Evolutionary conservation across 306 rosid genomes (phyloP).

Genomic region (Cyamopsis tetragonoloba): DNA sequence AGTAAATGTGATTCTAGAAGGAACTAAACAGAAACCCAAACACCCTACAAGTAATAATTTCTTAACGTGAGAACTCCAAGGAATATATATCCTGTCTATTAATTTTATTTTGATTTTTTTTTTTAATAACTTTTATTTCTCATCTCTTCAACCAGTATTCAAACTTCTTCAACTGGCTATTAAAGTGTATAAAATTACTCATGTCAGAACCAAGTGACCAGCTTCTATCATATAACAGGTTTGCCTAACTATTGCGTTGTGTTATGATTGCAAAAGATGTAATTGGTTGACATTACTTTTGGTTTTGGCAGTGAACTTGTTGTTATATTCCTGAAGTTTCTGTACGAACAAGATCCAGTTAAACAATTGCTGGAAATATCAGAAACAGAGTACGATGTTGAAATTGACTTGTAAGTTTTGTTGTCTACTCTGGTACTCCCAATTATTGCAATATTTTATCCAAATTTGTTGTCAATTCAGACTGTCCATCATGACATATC

Average conservation of each 20-base stretch:
- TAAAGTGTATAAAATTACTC: constrained; percentile 81
- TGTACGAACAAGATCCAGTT: constrained; percentile 91
- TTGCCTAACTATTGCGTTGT: constrained; percentile 21
- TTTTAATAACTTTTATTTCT: too few relatives aligned
- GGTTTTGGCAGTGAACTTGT: constrained; percentile 85
- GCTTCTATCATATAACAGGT: constrained; percentile 86
- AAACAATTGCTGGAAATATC: constrained; percentile 78
- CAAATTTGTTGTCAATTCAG: constrained; percentile 9
- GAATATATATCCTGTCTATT: neutral
- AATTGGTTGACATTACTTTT: constrained; percentile 27
- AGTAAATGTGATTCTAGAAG: neutral
- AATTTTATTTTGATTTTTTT: constrained; percentile 1
- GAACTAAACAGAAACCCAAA: neutral
- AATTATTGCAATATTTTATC: neutral
- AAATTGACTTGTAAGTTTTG: constrained; percentile 74
- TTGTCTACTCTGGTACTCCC: neutral
- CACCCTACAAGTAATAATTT: neutral
- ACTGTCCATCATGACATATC: constrained; percentile 5
- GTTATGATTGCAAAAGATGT: constrained; percentile 10
- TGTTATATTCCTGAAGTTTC: constrained; percentile 79
- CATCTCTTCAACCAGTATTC: constrained; percentile 61
- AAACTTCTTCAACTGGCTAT: constrained; percentile 96
- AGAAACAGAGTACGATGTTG: constrained; percentile 55
- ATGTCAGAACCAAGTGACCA: constrained; percentile 96
- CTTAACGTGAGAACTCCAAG: neutral